phyloP scores from a whole-genome alignment of 495 filamentous ascomycete species.

The Recurvomyces mirabilis region DNA sequence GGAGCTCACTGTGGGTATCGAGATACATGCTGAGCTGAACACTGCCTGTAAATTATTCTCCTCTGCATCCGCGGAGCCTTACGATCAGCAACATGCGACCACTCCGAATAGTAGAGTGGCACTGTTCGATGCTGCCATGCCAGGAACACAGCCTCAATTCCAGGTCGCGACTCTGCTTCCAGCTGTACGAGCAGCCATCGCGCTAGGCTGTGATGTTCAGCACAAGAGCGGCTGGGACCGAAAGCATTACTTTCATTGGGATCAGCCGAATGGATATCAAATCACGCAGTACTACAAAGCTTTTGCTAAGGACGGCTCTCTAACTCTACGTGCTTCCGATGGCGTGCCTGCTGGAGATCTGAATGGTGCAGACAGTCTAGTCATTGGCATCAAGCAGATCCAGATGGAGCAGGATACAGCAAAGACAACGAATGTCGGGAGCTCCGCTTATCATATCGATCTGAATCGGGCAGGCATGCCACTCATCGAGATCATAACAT shows the following conservation, averaged over 20 bases:
- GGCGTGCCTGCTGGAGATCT: slow-evolving; percentile 59
- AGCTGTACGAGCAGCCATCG: slow-evolving; percentile 77
- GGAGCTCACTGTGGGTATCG: slow-evolving; percentile 89
- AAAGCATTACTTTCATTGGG: slow-evolving; percentile 98
- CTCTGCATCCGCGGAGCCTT: slow-evolving; percentile 63
- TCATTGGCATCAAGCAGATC: slow-evolving; percentile 76
- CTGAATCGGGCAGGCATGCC: slow-evolving; percentile 89
- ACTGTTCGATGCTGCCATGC: slow-evolving; percentile 78
- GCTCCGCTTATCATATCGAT: slow-evolving; percentile 66
- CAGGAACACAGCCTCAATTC: slow-evolving; percentile 77
- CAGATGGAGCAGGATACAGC: slow-evolving; percentile 98
- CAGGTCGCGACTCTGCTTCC: slow-evolving; percentile 76
- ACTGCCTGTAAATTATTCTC: slow-evolving; percentile 68
- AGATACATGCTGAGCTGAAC: slow-evolving; percentile 94
- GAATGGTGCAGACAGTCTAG: slow-evolving; percentile 43
- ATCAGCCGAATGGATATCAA: slow-evolving; percentile 92
- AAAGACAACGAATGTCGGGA: slow-evolving; percentile 73
- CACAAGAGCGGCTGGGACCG: slow-evolving; percentile 72
- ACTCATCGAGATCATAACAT: slow-evolving; percentile 88
- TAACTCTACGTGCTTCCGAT: slow-evolving; percentile 62
- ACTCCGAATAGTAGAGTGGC: slow-evolving; percentile 71
- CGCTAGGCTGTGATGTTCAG: slow-evolving; percentile 69
- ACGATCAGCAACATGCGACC: slow-evolving; percentile 49
- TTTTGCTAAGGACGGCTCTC: slow-evolving; percentile 64
- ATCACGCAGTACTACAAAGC: slow-evolving; percentile 94